Conservation (phyloP, 2,329 filamentous ascomycete species). For the Xylariales sp. region DNA sequence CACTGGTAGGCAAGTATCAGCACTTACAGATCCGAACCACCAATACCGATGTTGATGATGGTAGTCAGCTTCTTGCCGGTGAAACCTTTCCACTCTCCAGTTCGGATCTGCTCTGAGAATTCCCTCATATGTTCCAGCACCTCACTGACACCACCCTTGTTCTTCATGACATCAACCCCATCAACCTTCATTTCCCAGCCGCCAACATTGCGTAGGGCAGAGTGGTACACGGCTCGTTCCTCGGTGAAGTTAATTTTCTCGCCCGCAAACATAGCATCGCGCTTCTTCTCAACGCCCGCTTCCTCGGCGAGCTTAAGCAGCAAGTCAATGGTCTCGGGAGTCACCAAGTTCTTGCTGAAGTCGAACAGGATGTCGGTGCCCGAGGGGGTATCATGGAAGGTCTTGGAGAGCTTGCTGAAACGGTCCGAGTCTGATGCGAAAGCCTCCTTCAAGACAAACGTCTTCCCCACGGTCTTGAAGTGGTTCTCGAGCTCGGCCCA, state of each 20-base stretch:
- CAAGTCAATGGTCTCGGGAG: constrained; percentile 82
- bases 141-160: constrained; percentile 79
- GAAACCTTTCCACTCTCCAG: constrained; percentile 94
- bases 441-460: constrained; percentile 87
- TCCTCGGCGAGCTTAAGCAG: constrained; percentile 88
- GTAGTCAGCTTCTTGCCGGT: constrained; percentile 96
- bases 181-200: constrained; percentile 82
- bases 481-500: constrained; percentile 92
- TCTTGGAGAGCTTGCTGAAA: constrained; percentile 85
- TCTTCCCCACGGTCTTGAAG: constrained; percentile 79
- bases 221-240: constrained; percentile 91
- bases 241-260: constrained; percentile 99
- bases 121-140: constrained; percentile 98
- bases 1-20: no score
- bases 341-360: constrained; percentile 98
- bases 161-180: constrained; percentile 86
- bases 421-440: constrained; percentile 85
- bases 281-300: constrained; percentile 84
- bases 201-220: constrained; percentile 84
- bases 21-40: constrained; percentile 92
- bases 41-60: constrained; percentile 96
- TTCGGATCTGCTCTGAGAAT: constrained; percentile 91
- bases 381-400: constrained; percentile 75
- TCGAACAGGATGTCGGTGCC: constrained; percentile 89
- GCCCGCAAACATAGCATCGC: constrained; percentile 95